Evolutionary conservation across 1,284 basidiomycete genomes (phyloP).

Genomic region (Puccinia novopanici): DNA sequence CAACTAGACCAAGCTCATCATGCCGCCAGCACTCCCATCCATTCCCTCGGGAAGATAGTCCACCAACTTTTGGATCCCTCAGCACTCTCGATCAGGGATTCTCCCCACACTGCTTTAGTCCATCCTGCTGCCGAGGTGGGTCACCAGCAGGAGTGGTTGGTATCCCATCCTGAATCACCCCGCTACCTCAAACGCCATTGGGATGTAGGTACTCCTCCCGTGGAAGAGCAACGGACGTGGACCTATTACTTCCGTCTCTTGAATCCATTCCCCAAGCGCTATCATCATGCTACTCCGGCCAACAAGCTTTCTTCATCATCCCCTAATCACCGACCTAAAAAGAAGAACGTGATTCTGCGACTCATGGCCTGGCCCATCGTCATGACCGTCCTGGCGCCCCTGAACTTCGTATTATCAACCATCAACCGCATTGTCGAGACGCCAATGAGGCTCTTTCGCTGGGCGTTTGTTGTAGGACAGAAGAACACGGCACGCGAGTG

Average conservation of each 20-base stretch:
- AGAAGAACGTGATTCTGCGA: background rate
- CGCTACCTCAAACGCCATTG: background rate
- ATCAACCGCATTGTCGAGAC: background rate
- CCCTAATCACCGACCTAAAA: background rate
- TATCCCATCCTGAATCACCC: background rate
- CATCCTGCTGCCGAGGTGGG: too few species aligned
- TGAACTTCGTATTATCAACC: background rate
- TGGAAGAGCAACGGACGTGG: background rate
- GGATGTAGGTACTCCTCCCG: background rate
- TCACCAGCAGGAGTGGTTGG: background rate
- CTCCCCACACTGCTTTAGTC: too few species aligned
- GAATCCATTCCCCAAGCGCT: background rate
- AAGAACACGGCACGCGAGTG: background rate
- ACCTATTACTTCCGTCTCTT: background rate
- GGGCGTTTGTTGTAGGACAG: background rate
- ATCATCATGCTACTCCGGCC: background rate
- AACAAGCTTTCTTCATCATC: background rate
- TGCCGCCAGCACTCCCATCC: background rate
- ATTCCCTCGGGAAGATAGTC: slow-evolving; percentile 15
- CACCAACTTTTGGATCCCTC: background rate
- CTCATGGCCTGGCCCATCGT: background rate
- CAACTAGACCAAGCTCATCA: background rate
- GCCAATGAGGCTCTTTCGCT: background rate
- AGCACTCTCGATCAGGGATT: background rate
- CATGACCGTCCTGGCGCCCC: background rate